These are phyloP conservation scores for Pseudocercospora musae DNA, from an alignment of 2,329 filamentous ascomycete species.

Conservation along the genomic window DNA sequence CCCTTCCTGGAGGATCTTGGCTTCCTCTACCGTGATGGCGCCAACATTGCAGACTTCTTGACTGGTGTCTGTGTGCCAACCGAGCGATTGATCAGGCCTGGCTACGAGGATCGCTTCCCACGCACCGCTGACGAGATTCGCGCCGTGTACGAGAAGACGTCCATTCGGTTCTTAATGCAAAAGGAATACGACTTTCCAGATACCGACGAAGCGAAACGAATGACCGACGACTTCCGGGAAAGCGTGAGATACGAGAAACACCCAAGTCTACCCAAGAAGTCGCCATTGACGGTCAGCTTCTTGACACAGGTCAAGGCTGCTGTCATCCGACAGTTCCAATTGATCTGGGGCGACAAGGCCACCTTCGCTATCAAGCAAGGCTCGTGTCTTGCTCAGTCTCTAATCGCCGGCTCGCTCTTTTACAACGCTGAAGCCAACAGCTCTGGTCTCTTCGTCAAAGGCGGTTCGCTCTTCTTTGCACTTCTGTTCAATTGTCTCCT, in stretches of 20 bases:
- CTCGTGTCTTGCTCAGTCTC: slow-evolving; percentile 56
- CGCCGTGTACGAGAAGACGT: slow-evolving; percentile 51
- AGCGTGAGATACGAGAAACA: slow-evolving; percentile 55
- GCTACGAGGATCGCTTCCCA: slow-evolving; percentile 45
- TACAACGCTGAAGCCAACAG: slow-evolving; percentile 60
- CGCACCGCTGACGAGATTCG: slow-evolving; percentile 46
- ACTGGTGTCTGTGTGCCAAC: slow-evolving; percentile 62
- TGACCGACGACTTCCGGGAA: slow-evolving; percentile 54
- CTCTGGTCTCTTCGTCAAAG: slow-evolving; percentile 61
- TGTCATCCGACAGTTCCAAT: slow-evolving; percentile 61
- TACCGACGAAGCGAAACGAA: slow-evolving; percentile 46
- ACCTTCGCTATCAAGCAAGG: slow-evolving; percentile 62
- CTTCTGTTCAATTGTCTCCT: slow-evolving; percentile 61
- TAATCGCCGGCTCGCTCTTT: slow-evolving; percentile 65
- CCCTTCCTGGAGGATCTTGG: slow-evolving; percentile 65
- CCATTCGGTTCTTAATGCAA: slow-evolving; percentile 51
- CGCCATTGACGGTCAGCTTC: slow-evolving; percentile 57
- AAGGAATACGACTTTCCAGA: slow-evolving; percentile 58
- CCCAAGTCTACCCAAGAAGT: slow-evolving; percentile 51
- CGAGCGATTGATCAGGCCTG: slow-evolving; percentile 44
- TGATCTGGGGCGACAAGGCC: slow-evolving; percentile 62
- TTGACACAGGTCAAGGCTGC: slow-evolving; percentile 55
- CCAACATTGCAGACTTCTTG: slow-evolving; percentile 64
- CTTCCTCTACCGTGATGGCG: slow-evolving; percentile 59
- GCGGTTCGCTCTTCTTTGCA: slow-evolving; percentile 62